A percentile compares a stretch with the other conserved stretches of the same genome.
phyloP scores from a whole-genome alignment of 2,329 filamentous ascomycete genomes.

The Cercospora citrullina region DNA sequence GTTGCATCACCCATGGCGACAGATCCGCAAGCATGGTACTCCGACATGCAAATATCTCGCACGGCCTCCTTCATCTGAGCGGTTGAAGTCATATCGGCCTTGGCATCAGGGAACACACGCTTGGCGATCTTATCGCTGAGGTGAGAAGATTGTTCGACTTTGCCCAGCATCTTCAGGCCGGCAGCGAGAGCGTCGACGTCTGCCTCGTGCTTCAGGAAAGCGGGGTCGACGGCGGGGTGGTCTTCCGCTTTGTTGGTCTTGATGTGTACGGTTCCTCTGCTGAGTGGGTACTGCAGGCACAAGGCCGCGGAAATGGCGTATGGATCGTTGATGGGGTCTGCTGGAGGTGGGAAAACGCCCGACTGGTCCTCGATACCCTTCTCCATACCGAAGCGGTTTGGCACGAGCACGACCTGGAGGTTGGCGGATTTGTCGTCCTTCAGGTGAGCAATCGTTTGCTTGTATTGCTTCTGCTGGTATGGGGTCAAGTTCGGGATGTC shows the following conservation, averaged over 20 bases:
- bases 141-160: slow-evolving; percentile 46
- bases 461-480: slow-evolving; percentile 41
- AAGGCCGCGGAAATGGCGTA: slow-evolving; percentile 33
- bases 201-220: slow-evolving; percentile 46
- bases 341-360: slow-evolving; percentile 31
- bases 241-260: slow-evolving; percentile 30
- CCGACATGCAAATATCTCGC: slow-evolving; percentile 30
- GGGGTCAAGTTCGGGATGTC: slow-evolving; percentile 31
- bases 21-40: slow-evolving; percentile 44
- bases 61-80: slow-evolving; percentile 33
- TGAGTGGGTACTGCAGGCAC: slow-evolving; percentile 37
- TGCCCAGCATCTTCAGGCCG: slow-evolving; percentile 42
- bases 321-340: slow-evolving; percentile 24
- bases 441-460: slow-evolving; percentile 39
- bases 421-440: slow-evolving; percentile 41
- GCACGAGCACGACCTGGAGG: slow-evolving; percentile 41
- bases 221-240: slow-evolving; percentile 32
- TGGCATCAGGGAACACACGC: slow-evolving; percentile 38
- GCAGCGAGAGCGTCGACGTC: slow-evolving; percentile 46
- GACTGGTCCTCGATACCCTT: slow-evolving; percentile 35
- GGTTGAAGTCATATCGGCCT: slow-evolving; percentile 30
- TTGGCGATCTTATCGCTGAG: slow-evolving; percentile 45
- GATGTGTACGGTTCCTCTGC: slow-evolving; percentile 38
- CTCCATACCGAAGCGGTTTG: slow-evolving; percentile 34
- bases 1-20: slow-evolving; percentile 48